Percentiles rank a stretch among this genome's conserved stretches.
Conservation (phyloP, 1,284 basidiomycete genomes). For the Filobasidium uniguttulatum region DNA sequence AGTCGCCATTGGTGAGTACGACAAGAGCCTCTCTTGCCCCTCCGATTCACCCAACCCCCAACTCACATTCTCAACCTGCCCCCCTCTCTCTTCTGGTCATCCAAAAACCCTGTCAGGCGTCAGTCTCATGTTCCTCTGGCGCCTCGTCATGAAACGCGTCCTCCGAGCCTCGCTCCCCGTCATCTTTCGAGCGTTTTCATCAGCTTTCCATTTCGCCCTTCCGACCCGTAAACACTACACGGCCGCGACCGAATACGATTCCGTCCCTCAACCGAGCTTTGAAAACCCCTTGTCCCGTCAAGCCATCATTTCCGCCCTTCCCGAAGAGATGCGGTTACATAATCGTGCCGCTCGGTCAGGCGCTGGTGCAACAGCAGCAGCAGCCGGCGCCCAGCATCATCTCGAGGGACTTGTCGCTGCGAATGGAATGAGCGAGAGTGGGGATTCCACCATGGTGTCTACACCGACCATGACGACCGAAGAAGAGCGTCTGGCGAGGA, state of each 20-base stretch:
- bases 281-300: slow-evolving; percentile 48
- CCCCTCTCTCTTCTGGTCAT: background rate
- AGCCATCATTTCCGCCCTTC: slow-evolving; percentile 12
- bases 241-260: slow-evolving; percentile 66
- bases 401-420: slow-evolving; percentile 1
- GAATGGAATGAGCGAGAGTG: too few species aligned
- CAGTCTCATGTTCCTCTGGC: slow-evolving; percentile 60
- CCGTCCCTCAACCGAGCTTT: slow-evolving; percentile 47
- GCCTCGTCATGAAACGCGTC: slow-evolving; percentile 62
- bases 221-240: slow-evolving; percentile 72
- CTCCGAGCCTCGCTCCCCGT: slow-evolving; percentile 64
- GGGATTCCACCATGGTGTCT: slow-evolving; percentile 3
- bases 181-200: slow-evolving; percentile 58
- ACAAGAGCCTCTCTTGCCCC: background rate
- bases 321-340: background rate
- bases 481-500: slow-evolving; percentile 11
- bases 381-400: slow-evolving; percentile 3
- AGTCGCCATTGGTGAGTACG: slow-evolving; percentile 44
- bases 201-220: slow-evolving; percentile 39
- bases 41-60: too few species aligned
- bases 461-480: slow-evolving; percentile 8
- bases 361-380: background rate
- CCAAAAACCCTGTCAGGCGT: slow-evolving; percentile 27
- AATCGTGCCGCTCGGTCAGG: slow-evolving; percentile 2
- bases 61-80: background rate